These are phyloP conservation scores for Saccharum hybrid DNA, from an alignment of 202 grass and related monocot genomes.

Conservation along the genomic window DNA sequence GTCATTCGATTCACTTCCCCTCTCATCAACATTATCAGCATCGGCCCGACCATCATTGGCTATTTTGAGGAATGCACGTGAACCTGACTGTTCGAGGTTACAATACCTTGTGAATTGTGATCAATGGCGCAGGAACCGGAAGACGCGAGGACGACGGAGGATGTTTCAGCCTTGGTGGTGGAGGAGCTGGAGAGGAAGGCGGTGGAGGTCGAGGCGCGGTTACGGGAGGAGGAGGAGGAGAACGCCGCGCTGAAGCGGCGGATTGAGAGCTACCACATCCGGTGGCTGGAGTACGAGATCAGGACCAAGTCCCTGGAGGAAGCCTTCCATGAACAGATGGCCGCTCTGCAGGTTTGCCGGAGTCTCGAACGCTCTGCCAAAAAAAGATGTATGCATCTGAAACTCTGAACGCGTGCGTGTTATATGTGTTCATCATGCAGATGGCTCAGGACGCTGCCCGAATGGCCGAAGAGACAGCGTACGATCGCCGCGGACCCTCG, in stretches of 20 bases:
- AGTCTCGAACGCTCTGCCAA: neutral
- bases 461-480: neutral
- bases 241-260: slow-evolving; percentile 40
- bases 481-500: neutral
- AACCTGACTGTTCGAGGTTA: neutral
- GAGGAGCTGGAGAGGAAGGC: slow-evolving; percentile 49
- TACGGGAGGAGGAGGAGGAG: slow-evolving; percentile 49
- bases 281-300: slow-evolving; percentile 56
- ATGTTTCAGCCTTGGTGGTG: neutral
- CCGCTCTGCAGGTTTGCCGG: slow-evolving; percentile 35
- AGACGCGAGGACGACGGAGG: neutral
- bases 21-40: neutral
- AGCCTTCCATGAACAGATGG: slow-evolving; percentile 39
- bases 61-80: neutral
- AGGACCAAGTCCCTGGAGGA: slow-evolving; percentile 50
- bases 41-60: neutral
- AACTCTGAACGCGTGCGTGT: neutral
- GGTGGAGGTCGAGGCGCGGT: slow-evolving; percentile 27
- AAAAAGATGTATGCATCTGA: neutral
- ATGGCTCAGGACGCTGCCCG: slow-evolving; percentile 15
- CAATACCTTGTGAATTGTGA: neutral
- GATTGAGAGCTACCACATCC: slow-evolving; percentile 44
- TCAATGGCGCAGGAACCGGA: slow-evolving; percentile 18
- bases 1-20: neutral
- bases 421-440: neutral